Evolutionary conservation across 2,329 filamentous ascomycete genomes (phyloP).

Genomic region (Westerdykella ornata): DNA sequence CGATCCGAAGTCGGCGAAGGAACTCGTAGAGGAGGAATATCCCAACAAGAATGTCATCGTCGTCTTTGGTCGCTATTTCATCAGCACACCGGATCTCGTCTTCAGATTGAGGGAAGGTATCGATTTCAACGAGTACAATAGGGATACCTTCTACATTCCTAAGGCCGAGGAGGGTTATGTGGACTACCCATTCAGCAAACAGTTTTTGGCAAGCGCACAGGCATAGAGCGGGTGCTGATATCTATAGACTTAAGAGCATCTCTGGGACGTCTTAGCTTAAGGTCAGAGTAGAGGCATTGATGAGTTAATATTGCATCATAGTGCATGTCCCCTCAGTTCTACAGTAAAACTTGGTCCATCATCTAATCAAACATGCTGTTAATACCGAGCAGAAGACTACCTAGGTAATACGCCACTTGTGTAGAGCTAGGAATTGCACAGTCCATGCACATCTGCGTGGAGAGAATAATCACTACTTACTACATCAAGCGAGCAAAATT

Average conservation of each 20-base stretch:
- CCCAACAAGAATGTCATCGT: slow-evolving; percentile 40
- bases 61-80: slow-evolving; percentile 46
- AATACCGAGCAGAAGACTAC: too few relatives aligned
- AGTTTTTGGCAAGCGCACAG: slow-evolving; percentile 16
- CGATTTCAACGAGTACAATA: slow-evolving; percentile 41
- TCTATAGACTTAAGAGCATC: neutral
- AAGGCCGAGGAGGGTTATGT: slow-evolving; percentile 37
- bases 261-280: too few relatives aligned
- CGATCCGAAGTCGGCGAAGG: slow-evolving; percentile 34
- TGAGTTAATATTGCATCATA: too few relatives aligned
- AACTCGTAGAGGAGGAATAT: slow-evolving; percentile 38
- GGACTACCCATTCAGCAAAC: slow-evolving; percentile 38
- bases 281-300: too few relatives aligned
- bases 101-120: slow-evolving; percentile 42
- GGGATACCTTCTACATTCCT: slow-evolving; percentile 41
- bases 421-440: too few relatives aligned
- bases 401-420: too few relatives aligned
- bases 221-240: neutral
- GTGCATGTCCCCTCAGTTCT: too few relatives aligned
- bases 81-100: slow-evolving; percentile 46
- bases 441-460: too few relatives aligned
- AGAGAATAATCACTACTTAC: too few relatives aligned
- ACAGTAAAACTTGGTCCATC: too few relatives aligned
- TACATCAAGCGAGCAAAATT: too few relatives aligned
- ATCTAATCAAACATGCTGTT: too few relatives aligned